Conservation (phyloP, 2,329 filamentous ascomycete species). For the Corynespora cassiicola region DNA sequence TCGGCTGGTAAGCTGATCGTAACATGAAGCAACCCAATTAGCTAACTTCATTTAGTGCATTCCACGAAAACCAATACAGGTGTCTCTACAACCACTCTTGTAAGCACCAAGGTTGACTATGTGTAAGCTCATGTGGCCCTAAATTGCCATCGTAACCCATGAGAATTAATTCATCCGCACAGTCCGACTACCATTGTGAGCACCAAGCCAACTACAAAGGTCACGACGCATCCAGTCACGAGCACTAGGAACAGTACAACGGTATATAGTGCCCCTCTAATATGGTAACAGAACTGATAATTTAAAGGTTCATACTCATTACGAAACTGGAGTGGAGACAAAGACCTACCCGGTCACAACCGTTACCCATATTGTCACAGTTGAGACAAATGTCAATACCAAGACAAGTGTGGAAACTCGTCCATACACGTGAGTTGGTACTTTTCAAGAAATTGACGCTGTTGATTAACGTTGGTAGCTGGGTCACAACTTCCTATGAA, state of each 20-base stretch:
- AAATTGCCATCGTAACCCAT: too few relatives aligned
- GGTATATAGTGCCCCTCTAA: conserved; percentile 2
- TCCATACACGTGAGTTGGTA: conserved; percentile 21
- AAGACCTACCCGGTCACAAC: conserved; percentile 22
- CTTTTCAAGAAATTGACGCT: not conserved
- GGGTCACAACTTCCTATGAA: conserved; percentile 21
- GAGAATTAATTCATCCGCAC: too few relatives aligned
- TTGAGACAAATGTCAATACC: conserved; percentile 16
- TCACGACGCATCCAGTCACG: conserved; percentile 16
- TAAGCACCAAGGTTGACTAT: conserved; percentile 25
- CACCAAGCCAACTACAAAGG: conserved; percentile 12
- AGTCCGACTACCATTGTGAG: conserved; percentile 21
- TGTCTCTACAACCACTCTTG: conserved; percentile 12
- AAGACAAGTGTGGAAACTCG: conserved; percentile 17
- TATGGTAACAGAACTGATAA: conserved; percentile 14
- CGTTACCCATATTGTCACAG: conserved; percentile 18
- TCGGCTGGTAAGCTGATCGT: conserved; percentile 3
- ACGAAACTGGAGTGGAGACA: conserved; percentile 10
- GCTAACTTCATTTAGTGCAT: conserved; percentile 15
- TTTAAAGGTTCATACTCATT: conserved; percentile 7
- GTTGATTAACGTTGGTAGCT: conserved; percentile 13
- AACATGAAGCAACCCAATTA: conserved; percentile 4
- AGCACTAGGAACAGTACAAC: conserved; percentile 10
- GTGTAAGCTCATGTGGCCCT: too few relatives aligned
- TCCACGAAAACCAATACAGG: conserved; percentile 17